Evolutionary conservation across 495 filamentous ascomycete species (phyloP).

Genomic region (Cetradonia linearis): DNA sequence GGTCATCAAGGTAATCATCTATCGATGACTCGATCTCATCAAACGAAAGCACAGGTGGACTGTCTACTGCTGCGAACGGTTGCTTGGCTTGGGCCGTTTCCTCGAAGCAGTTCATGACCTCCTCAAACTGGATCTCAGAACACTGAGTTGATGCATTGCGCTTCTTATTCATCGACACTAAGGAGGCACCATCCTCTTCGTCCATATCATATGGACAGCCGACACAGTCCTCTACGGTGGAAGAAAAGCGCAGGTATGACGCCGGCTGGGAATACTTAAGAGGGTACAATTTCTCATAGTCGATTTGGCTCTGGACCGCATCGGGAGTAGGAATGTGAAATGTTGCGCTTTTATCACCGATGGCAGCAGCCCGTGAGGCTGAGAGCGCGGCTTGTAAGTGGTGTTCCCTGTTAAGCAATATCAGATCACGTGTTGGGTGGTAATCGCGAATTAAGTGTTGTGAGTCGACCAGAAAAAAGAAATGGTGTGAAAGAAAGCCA

Average conservation of each 20-base stretch:
- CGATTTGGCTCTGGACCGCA: slow-evolving; percentile 57
- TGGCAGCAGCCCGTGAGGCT: slow-evolving; percentile 52
- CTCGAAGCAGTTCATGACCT: slow-evolving; percentile 90
- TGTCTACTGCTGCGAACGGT: slow-evolving; percentile 80
- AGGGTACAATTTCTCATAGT: slow-evolving; percentile 83
- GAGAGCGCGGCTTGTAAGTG: slow-evolving; percentile 92
- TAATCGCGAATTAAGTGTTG: slow-evolving; percentile 13
- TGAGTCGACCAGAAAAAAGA: slow-evolving; percentile 20
- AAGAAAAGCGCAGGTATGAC: slow-evolving; percentile 95
- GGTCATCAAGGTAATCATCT: slow-evolving; percentile 57
- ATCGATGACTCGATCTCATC: slow-evolving; percentile 71
- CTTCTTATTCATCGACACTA: slow-evolving; percentile 74
- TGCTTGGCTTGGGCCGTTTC: slow-evolving; percentile 69
- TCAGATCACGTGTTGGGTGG: slow-evolving; percentile 21
- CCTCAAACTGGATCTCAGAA: slow-evolving; percentile 83
- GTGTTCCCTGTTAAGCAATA: slow-evolving; percentile 61
- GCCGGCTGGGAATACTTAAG: slow-evolving; percentile 67
- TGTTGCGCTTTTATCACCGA: slow-evolving; percentile 60
- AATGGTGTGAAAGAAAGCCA: slow-evolving; percentile 13
- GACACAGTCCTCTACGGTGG: slow-evolving; percentile 90
- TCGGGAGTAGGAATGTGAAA: slow-evolving; percentile 82
- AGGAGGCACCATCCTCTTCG: slow-evolving; percentile 74
- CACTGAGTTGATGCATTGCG: slow-evolving; percentile 49
- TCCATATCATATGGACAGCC: slow-evolving; percentile 87
- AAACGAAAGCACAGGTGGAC: slow-evolving; percentile 65